Conservation (phyloP, 2,329 filamentous ascomycete genomes). For the Neonectria punicea region DNA sequence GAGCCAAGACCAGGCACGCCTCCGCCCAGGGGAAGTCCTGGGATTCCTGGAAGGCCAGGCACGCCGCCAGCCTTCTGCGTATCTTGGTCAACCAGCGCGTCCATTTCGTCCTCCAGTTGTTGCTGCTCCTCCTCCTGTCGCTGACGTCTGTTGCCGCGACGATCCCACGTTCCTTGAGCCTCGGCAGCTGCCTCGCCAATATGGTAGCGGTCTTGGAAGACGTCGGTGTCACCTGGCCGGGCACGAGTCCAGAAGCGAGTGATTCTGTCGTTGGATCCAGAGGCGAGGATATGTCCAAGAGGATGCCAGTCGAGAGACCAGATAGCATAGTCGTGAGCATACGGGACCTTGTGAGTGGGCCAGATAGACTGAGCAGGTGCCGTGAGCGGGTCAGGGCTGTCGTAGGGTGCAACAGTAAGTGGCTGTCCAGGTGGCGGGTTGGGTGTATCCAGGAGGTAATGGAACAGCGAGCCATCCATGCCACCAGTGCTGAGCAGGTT, state of each 20-base stretch:
- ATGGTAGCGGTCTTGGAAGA: conserved; percentile 91
- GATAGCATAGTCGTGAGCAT: conserved; percentile 93
- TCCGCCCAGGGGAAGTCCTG: conserved; percentile 63
- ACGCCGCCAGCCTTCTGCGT: conserved; percentile 58
- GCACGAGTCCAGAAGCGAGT: conserved; percentile 97
- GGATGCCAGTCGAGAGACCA: conserved; percentile 99
- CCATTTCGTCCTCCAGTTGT: conserved; percentile 91
- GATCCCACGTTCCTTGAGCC: conserved; percentile 93
- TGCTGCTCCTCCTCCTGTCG: conserved; percentile 93
- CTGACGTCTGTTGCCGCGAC: conserved; percentile 79
- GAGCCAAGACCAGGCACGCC: conserved; percentile 56
- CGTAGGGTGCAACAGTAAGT: conserved; percentile 82
- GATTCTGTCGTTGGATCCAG: conserved; percentile 95
- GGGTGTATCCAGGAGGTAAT: conserved; percentile 96
- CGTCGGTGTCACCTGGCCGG: conserved; percentile 85
- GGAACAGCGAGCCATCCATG: conserved; percentile 87
- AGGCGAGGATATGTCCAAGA: conserved; percentile 92
- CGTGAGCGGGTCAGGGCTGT: conserved; percentile 81
- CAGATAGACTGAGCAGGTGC: conserved; percentile 90
- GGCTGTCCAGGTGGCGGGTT: conserved; percentile 82
- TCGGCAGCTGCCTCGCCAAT: conserved; percentile 94
- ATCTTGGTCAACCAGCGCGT: conserved; percentile 91
- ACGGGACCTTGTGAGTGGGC: conserved; percentile 86
- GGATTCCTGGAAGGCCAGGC: conserved; percentile 63
- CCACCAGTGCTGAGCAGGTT: conserved; percentile 91